A percentile compares a stretch with the other conserved stretches of the same genome.
phyloP scores from a whole-genome alignment of 1,284 basidiomycete genomes.

The Trichosporon asahii region DNA sequence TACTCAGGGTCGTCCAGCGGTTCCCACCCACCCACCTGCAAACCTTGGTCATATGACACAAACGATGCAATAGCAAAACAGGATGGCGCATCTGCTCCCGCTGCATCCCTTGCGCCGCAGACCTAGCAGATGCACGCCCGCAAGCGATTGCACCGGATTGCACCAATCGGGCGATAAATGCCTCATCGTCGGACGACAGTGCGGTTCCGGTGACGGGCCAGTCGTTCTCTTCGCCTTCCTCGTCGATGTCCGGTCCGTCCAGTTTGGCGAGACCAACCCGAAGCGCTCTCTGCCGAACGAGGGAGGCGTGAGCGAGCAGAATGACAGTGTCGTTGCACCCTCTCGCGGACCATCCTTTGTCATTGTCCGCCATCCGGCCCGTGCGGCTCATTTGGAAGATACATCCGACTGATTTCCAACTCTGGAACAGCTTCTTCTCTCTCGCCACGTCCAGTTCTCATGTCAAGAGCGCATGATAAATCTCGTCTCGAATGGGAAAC shows the following conservation, averaged over 20 bases:
- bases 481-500: background rate
- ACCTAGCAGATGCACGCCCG: background rate
- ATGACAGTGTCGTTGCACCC: background rate
- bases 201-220: background rate
- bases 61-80: background rate
- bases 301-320: background rate
- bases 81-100: slow-evolving; percentile 2
- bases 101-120: background rate
- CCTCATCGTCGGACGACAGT: background rate
- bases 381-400: background rate
- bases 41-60: background rate
- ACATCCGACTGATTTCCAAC: background rate
- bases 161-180: background rate
- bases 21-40: slow-evolving; percentile 7
- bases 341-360: background rate
- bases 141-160: background rate
- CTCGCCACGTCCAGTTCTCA: background rate
- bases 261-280: background rate
- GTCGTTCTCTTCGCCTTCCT: background rate
- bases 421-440: background rate
- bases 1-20: background rate
- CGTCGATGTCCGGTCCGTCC: background rate
- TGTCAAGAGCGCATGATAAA: background rate
- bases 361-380: background rate
- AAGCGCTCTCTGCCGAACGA: background rate